Evolutionary conservation across 164 flowering plant species (phyloP), one percentile per base, ranked within the genome.

Genomic region (Magnolia changhungtana): DNA sequence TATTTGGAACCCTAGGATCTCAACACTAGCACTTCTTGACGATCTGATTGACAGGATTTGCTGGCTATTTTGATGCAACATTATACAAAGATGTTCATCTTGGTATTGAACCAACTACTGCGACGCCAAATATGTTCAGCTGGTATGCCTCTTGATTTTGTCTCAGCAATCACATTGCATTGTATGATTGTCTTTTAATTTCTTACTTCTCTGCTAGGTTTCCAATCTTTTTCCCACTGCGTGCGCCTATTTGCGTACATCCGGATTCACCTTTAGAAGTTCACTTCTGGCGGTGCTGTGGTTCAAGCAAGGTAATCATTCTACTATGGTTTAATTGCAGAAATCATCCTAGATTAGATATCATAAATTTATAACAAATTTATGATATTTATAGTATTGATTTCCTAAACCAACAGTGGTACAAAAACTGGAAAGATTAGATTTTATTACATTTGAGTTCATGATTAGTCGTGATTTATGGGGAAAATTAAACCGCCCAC

Each of bases 41-140:
- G 27, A 63, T 14, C 65, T 72, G 67, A 31, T 80, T 77, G 21
- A 68, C 75, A 96, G 99, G 99, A 66, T 94, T 96, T 87, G 99
- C 96, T 84, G 99, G 99, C 74, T 96, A 96, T 78, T 96, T 96
- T 82, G 98, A 96, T 87, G 91, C 99, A 29, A 85, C 80, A 3
- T 90, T 96, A n/a, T 96, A 96, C 83, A 89, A 90, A 77, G 99
- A 96, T 82, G 92, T 96, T 50, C 98, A 96, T 88, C 98, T 96
- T 77, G 99, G 98, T 63, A 96, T 94, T 75, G 99, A 96, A 81
- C 99, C 99, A 70, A 83, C 95, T 2, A 89, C 78, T 52, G 89
- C 94, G 27, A 96, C 99, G 21, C 98, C 98, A 71, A 92, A 91
- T 85, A 96, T 96, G 98, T 96, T 96, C 83, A 96, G 99, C 85